Evolutionary conservation across 441 rosid species (phyloP).

Genomic region (Jatropha multifida): DNA sequence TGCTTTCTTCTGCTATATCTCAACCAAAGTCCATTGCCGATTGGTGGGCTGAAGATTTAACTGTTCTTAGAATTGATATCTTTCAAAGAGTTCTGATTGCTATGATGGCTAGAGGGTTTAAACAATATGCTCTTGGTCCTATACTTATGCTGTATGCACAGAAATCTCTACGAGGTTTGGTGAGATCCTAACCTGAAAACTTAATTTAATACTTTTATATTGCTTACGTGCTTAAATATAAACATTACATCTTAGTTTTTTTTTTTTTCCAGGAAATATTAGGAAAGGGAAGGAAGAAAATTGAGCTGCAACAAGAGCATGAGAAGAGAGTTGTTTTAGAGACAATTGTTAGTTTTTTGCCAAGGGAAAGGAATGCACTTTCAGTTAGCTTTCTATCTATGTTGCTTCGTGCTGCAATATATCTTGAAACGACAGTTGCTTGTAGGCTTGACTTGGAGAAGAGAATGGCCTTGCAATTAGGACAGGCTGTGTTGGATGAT

Average conservation of each 20-base stretch:
- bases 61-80: slow-evolving; percentile 66
- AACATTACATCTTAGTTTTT: slow-evolving; percentile 21
- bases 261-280: slow-evolving; percentile 50
- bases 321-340: slow-evolving; percentile 80
- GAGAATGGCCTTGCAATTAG: slow-evolving; percentile 82
- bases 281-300: slow-evolving; percentile 76
- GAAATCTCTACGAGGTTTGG: slow-evolving; percentile 93
- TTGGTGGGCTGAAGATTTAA: slow-evolving; percentile 97
- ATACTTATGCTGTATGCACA: slow-evolving; percentile 91
- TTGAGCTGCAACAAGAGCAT: slow-evolving; percentile 73
- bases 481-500: slow-evolving; percentile 80
- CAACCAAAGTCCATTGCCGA: slow-evolving; percentile 76
- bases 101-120: slow-evolving; percentile 77
- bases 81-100: slow-evolving; percentile 74
- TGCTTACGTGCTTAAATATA: not conserved
- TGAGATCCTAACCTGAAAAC: slow-evolving; percentile 46
- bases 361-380: slow-evolving; percentile 70
- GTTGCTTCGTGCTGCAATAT: slow-evolving; percentile 80
- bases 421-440: slow-evolving; percentile 72
- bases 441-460: slow-evolving; percentile 87
- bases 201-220: slow-evolving; percentile 14
- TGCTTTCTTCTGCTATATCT: slow-evolving; percentile 31
- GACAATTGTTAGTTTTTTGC: slow-evolving; percentile 68
- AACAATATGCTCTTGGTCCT: slow-evolving; percentile 60
- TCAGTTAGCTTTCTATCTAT: slow-evolving; percentile 71